Percentiles rank a stretch among this genome's conserved stretches.
Evolutionary conservation across 768 basidiomycete genomes (phyloP).

Genomic region (Agaricus sinodeliciosus): DNA sequence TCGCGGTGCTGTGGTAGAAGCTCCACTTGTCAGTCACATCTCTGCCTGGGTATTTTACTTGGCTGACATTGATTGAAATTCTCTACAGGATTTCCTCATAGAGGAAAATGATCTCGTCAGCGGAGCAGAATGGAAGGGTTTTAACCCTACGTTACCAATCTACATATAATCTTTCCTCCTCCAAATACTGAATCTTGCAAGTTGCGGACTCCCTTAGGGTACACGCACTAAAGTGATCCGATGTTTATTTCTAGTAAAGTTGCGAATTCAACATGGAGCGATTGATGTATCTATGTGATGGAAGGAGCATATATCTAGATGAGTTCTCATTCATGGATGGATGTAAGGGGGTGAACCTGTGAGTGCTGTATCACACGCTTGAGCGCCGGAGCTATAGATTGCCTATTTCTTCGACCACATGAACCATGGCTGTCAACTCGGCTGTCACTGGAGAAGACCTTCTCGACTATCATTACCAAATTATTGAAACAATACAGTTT

Average conservation of each 20-base stretch:
- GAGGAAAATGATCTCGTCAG: constrained; percentile 68
- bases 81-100: constrained; percentile 71
- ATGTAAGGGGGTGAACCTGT: too few relatives aligned
- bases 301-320: too few relatives aligned
- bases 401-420: too few relatives aligned
- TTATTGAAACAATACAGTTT: not conserved
- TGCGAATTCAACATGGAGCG: not conserved
- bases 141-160: constrained; percentile 75
- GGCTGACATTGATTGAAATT: not conserved
- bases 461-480: not conserved
- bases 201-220: too few relatives aligned
- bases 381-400: too few relatives aligned
- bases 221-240: too few relatives aligned
- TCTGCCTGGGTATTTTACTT: constrained; percentile 1
- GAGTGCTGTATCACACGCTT: too few relatives aligned
- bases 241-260: not conserved
- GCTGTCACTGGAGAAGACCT: not conserved
- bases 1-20: constrained; percentile 68
- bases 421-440: not conserved
- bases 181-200: too few relatives aligned
- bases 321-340: not conserved
- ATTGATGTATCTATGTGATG: not conserved
- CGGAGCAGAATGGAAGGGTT: constrained; percentile 64
- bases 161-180: constrained; percentile 45
- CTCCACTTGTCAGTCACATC: constrained; percentile 46